Evolutionary conservation across 2,329 filamentous ascomycete genomes (phyloP).

Genomic region (Penicillium sp.): DNA sequence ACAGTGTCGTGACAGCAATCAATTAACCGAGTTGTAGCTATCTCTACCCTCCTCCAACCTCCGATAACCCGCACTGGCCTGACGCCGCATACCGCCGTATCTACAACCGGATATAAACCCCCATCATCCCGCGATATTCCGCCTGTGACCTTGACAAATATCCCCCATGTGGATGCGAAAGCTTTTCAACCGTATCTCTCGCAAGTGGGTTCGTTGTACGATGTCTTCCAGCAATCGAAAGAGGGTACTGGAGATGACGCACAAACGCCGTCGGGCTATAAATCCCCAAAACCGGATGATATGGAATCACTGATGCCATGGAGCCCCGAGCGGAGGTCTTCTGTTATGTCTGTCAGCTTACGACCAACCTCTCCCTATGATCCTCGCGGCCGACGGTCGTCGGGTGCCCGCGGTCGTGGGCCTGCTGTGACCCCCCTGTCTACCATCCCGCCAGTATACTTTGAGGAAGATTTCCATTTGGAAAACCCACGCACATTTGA

Average conservation of each 20-base stretch:
- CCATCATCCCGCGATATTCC: conserved; percentile 90
- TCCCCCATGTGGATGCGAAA: conserved; percentile 75
- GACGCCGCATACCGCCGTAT: conserved; percentile 70
- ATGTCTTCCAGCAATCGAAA: conserved; percentile 82
- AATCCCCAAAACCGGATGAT: conserved; percentile 52
- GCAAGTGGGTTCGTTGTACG: conserved; percentile 84
- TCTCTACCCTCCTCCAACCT: conserved; percentile 88
- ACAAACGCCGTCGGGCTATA: conserved; percentile 52
- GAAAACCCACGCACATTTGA: conserved; percentile 97
- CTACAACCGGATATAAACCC: conserved; percentile 74
- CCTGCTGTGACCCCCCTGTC: conserved; percentile 83
- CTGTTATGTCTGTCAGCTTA: conserved; percentile 48
- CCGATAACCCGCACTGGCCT: conserved; percentile 88
- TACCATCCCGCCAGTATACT: conserved; percentile 91
- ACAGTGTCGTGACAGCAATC: conserved; percentile 10
- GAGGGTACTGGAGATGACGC: conserved; percentile 70
- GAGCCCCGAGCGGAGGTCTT: conserved; percentile 47
- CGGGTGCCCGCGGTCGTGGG: conserved; percentile 58
- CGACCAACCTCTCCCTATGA: conserved; percentile 53
- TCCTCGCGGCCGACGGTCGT: conserved; percentile 55
- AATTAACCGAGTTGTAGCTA: conserved; percentile 59
- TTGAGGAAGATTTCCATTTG: conserved; percentile 90
- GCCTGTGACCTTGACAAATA: conserved; percentile 86
- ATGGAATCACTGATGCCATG: conserved; percentile 53
- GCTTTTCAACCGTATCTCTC: conserved; percentile 83